Base-by-base conservation (phyloP, 495 filamentous ascomycete species). In the Aspergillus cristatus region DNA sequence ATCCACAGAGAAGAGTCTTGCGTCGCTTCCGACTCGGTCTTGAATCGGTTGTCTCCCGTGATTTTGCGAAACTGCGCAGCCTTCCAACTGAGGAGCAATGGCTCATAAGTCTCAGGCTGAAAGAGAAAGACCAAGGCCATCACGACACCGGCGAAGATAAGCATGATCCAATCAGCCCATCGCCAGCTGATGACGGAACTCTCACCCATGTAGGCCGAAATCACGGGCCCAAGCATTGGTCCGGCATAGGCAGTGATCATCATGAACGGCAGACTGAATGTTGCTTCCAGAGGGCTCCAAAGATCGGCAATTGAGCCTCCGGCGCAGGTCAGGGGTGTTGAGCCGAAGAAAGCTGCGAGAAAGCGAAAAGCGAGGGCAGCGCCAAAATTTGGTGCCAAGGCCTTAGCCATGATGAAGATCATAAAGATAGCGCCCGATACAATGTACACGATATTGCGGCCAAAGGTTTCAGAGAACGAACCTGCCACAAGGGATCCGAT, bases 391-490 rank as follows among this genome's bases (percentile, higher is more conserved):
- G 62, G 67, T 6, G 69, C 51, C 6, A 68, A 40, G 1, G 39
- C 68, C 0, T 57, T 55, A 0, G 59, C 64, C 54, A 70, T 60
- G 38, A 71, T 50, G 42, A 68, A 73, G 13, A 68, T 41, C 53
- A 67, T 58, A 34, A 55, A 72, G 1, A 72, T 14, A 1, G 55
- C 50, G 7, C 67, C 48, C 0, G 68, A 62, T 0, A 50, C 34
- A 7, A 72, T 67, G 40, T 81, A 80, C 3, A 76, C 59, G 3
- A 72, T 70, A 48, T 71, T 71, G 6, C 66, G 57, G 8, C 66
- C 67, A 22, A 79, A 57, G 0, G 74, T 79, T 46, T 82, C 79
- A 14, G 57, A 65, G 28, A 71, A 38, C 2, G 68, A 67, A n/a
- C 69, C 67, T 15, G 65, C 58, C 30, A 71, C 43, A 2, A 70